Evolutionary conservation across 139 green algal species (phyloP).

Genomic region (Chlorella sp.): DNA sequence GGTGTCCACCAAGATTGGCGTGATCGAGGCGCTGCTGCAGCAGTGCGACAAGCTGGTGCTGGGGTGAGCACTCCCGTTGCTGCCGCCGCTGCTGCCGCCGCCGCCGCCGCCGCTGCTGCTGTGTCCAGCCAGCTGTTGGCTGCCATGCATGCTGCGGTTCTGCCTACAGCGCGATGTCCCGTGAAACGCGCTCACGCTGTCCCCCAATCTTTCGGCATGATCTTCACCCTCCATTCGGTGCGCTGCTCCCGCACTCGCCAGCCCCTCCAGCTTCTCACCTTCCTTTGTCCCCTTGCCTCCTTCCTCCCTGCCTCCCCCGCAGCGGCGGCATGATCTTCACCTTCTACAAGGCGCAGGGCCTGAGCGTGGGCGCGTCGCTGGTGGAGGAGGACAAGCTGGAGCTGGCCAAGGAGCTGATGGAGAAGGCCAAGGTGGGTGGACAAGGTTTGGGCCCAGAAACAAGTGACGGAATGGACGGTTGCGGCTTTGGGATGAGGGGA

Average conservation of each 20-base stretch:
- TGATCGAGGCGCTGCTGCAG: conserved; percentile 95
- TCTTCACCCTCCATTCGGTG: too few relatives aligned
- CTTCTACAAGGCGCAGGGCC: conserved; percentile 95
- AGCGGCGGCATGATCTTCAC: conserved; percentile 98
- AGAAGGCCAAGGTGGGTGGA: conserved; percentile 75
- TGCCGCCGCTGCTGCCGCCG: too few relatives aligned
- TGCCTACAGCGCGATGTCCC: too few relatives aligned
- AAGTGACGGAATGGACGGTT: too few relatives aligned
- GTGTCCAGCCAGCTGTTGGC: too few relatives aligned
- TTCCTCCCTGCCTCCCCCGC: neutral
- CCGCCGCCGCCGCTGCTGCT: too few relatives aligned
- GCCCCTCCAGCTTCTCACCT: neutral
- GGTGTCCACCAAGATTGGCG: conserved; percentile 98
- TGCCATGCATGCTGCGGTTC: too few relatives aligned
- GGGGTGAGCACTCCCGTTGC: conserved; percentile 72
- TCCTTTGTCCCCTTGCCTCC: neutral
- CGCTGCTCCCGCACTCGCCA: too few relatives aligned
- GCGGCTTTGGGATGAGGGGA: neutral
- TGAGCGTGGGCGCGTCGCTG: conserved; percentile 87
- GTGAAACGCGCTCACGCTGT: too few relatives aligned
- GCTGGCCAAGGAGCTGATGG: conserved; percentile 93
- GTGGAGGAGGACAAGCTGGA: conserved; percentile 99
- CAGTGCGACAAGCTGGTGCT: conserved; percentile 96
- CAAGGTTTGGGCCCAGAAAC: too few relatives aligned
- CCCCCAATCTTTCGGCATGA: too few relatives aligned